Conservation (phyloP, 768 basidiomycete species). For the Coprinellus micaceus region DNA sequence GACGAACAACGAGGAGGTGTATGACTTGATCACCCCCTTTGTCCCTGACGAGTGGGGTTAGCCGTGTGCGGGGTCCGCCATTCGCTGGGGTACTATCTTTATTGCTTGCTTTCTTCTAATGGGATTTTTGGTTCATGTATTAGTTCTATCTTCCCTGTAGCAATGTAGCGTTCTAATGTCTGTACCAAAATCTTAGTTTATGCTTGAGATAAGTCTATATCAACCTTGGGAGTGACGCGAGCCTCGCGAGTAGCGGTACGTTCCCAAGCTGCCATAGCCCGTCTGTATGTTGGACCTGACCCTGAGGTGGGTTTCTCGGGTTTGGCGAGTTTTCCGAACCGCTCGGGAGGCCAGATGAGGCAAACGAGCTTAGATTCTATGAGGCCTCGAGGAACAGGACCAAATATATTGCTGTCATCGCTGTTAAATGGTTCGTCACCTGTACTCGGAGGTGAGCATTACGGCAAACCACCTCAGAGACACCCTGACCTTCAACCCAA, state of each 20-base stretch:
- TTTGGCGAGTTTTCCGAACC: slow-evolving; percentile 35
- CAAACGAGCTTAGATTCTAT: slow-evolving; percentile 48
- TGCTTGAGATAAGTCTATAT: not conserved
- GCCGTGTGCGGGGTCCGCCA: slow-evolving; percentile 8
- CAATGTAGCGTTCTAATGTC: not conserved
- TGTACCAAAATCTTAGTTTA: not conserved
- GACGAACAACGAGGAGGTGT: slow-evolving; percentile 77
- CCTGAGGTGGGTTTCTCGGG: slow-evolving; percentile 10
- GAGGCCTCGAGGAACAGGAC: slow-evolving; percentile 52
- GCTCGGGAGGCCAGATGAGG: slow-evolving; percentile 50
- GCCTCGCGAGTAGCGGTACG: slow-evolving; percentile 35
- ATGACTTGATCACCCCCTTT: slow-evolving; percentile 80
- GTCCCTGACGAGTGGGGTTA: slow-evolving; percentile 72
- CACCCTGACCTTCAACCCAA: slow-evolving; percentile 66
- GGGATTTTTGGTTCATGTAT: slow-evolving; percentile 1
- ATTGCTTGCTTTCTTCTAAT: not conserved
- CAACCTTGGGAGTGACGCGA: slow-evolving; percentile 29
- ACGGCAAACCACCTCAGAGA: not conserved
- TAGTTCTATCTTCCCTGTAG: not conserved
- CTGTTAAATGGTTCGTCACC: slow-evolving; percentile 67
- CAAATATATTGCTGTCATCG: slow-evolving; percentile 70
- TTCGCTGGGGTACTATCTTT: too few species aligned
- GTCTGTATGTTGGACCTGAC: slow-evolving; percentile 23
- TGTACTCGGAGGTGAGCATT: slow-evolving; percentile 17
- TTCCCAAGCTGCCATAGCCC: slow-evolving; percentile 35